Base-by-base conservation (phyloP, 768 basidiomycete species). In the Pulveroboletus ravenelii region DNA sequence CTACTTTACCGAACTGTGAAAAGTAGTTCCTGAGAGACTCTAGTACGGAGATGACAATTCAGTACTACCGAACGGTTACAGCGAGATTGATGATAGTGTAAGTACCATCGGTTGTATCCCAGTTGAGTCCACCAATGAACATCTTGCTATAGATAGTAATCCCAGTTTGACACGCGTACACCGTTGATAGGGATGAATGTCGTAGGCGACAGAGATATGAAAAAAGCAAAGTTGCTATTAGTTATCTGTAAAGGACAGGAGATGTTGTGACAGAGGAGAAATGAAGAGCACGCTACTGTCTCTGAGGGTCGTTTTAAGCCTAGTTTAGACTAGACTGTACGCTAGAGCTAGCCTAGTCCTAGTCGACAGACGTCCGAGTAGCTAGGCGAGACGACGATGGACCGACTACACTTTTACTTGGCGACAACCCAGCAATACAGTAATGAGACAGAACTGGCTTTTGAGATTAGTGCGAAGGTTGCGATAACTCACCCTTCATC, bases 121-220 rank as follows among this genome's bases (percentile, higher is more conserved):
- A 99, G 75, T 98, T 96, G 58, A 99, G 78, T 58, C 96, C 96
- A 56, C 96, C 96, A 67, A 99, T 94, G 72, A 99, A 99, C 96
- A 99, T 99, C 79, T 99, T 99, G 72, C 96, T 97, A 78, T 70
- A 74, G 68, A 73, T 61, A 59, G 55, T 41, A 58, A 58, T 45
- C 48, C 42, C 51, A 51, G 53, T 52, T 55, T 51, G 58, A 52
- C 54, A 65, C 57, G 56, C 53, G 65, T 50, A 62, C 47, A 54
- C 57, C 32, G 56, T 56, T 54, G 63, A 60, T 40, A 65, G 23
- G 54, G 50, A 60, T 27, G 64, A 54, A 68, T 40, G 60, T 49
- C 52, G 45, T 51, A 61, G 63, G 59, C 41, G 62, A 58, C 40
- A 51, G 45, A 64, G 53, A 64, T 52, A 68, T 69, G 64, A 58